A percentile compares a stretch with the other conserved stretches of the same genome.
These are phyloP conservation scores for Lactarius sanguifluus DNA, from an alignment of 768 basidiomycete species.

Conservation along the genomic window DNA sequence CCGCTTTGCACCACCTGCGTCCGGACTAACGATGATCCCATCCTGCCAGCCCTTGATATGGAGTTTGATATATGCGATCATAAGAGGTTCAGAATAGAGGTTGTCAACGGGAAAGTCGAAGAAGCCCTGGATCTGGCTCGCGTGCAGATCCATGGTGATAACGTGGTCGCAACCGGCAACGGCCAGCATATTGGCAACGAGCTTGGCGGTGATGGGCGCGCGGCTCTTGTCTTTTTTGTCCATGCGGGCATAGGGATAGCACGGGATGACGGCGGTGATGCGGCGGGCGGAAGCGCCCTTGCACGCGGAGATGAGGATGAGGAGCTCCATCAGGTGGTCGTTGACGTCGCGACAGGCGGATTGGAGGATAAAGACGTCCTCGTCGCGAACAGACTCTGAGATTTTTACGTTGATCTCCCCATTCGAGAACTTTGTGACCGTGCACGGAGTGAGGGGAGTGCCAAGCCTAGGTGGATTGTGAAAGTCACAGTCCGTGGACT, in stretches of 20 bases:
- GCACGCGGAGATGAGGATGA: slow-evolving; percentile 97
- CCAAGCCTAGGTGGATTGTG: slow-evolving; percentile 65
- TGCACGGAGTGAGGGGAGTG: slow-evolving; percentile 81
- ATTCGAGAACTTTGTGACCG: slow-evolving; percentile 88
- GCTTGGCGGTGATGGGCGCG: slow-evolving; percentile 96
- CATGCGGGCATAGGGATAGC: slow-evolving; percentile 95
- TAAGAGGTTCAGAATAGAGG: slow-evolving; percentile 92
- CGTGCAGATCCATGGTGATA: slow-evolving; percentile 99
- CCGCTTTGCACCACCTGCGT: slow-evolving; percentile 99
- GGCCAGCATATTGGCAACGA: slow-evolving; percentile 96
- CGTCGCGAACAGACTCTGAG: slow-evolving; percentile 92
- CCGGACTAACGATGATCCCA: slow-evolving; percentile 91
- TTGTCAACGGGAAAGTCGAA: slow-evolving; percentile 99
- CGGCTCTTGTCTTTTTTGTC: slow-evolving; percentile 98
- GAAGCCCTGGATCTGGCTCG: slow-evolving; percentile 97
- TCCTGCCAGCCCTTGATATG: slow-evolving; percentile 84
- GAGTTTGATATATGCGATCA: slow-evolving; percentile 90
- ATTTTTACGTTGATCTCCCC: slow-evolving; percentile 97
- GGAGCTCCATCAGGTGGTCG: slow-evolving; percentile 97
- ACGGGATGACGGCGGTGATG: slow-evolving; percentile 97
- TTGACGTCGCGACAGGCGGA: slow-evolving; percentile 87
- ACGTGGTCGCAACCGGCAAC: slow-evolving; percentile 98
- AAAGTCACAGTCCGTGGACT: slow-evolving; percentile 52
- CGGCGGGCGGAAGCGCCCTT: slow-evolving; percentile 93
- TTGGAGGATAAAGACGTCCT: slow-evolving; percentile 99